These are phyloP conservation scores for Sarcodon aspratus DNA, from an alignment of 768 basidiomycete genomes.

Conservation along the genomic window DNA sequence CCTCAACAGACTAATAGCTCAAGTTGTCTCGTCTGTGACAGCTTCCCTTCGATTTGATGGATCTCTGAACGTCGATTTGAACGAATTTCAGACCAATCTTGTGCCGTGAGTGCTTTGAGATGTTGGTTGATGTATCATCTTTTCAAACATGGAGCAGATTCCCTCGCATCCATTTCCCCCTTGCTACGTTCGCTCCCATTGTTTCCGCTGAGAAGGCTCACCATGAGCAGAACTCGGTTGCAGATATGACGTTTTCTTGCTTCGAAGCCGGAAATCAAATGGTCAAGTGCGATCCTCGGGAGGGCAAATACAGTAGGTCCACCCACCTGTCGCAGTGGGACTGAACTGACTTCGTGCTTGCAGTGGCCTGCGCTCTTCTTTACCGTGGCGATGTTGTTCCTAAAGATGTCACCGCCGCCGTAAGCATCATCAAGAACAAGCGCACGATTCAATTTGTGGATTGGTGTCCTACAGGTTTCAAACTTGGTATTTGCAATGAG, in stretches of 20 bases:
- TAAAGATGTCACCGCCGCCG: slow-evolving; percentile 69
- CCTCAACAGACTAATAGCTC: slow-evolving; percentile 56
- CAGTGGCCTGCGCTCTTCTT: slow-evolving; percentile 57
- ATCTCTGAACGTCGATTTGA: slow-evolving; percentile 55
- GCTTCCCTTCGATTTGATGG: slow-evolving; percentile 52
- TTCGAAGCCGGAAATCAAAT: slow-evolving; percentile 74
- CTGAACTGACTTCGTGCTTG: background rate
- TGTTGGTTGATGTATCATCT: background rate
- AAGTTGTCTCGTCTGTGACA: slow-evolving; percentile 40
- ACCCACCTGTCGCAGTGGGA: slow-evolving; percentile 1
- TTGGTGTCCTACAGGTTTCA: slow-evolving; percentile 75
- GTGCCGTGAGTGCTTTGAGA: slow-evolving; percentile 32
- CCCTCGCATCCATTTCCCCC: slow-evolving; percentile 60
- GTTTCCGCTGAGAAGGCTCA: slow-evolving; percentile 51
- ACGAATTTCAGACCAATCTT: slow-evolving; percentile 65
- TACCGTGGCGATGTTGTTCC: slow-evolving; percentile 73
- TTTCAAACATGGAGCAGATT: slow-evolving; percentile 21
- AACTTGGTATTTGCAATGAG: slow-evolving; percentile 71
- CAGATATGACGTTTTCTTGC: slow-evolving; percentile 64
- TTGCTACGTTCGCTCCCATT: slow-evolving; percentile 57
- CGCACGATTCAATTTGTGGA: slow-evolving; percentile 73
- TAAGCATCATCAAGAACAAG: slow-evolving; percentile 67
- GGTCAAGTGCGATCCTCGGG: slow-evolving; percentile 71
- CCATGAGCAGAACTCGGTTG: slow-evolving; percentile 61
- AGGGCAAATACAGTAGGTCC: slow-evolving; percentile 62